A percentile compares a stretch with the other conserved stretches of the same genome.
Evolutionary conservation across 2,329 filamentous ascomycete genomes (phyloP).

Genomic region (Macroventuria anomochaeta): DNA sequence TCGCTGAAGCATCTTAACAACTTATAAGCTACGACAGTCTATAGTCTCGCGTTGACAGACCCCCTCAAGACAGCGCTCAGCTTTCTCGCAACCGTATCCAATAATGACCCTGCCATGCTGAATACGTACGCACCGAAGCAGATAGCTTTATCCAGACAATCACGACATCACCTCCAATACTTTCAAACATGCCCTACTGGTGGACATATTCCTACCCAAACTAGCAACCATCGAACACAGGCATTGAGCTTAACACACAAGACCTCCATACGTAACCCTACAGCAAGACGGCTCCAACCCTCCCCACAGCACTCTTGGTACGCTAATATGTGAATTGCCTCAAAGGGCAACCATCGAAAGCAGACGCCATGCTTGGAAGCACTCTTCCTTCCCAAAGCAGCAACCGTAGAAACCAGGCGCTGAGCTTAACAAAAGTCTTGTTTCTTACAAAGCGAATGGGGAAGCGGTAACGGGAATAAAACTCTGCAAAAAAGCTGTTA

Average conservation of each 20-base stretch:
- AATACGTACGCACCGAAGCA: no score
- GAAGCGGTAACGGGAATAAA: background rate
- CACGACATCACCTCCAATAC: no score
- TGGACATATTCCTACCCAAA: background rate
- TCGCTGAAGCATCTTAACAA: background rate
- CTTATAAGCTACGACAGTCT: no score
- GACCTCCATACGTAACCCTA: background rate
- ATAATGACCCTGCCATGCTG: no score
- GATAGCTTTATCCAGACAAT: no score
- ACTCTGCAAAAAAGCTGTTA: background rate
- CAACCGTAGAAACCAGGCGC: constrained; percentile 11
- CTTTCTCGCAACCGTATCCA: no score
- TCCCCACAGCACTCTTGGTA: no score
- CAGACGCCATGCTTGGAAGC: constrained; percentile 7
- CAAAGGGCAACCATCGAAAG: constrained; percentile 7
- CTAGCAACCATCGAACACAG: constrained; percentile 21
- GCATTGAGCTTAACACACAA: background rate
- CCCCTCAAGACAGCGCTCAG: no score
- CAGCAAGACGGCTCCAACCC: background rate
- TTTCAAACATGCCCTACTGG: no score
- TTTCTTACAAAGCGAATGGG: background rate
- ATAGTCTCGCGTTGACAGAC: no score
- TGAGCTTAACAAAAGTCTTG: constrained; percentile 21
- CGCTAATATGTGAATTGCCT: background rate
- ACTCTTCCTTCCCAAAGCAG: background rate